These are phyloP conservation scores for Cadophora luteo-olivacea DNA, from an alignment of 2,329 filamentous ascomycete species.

Conservation along the genomic window DNA sequence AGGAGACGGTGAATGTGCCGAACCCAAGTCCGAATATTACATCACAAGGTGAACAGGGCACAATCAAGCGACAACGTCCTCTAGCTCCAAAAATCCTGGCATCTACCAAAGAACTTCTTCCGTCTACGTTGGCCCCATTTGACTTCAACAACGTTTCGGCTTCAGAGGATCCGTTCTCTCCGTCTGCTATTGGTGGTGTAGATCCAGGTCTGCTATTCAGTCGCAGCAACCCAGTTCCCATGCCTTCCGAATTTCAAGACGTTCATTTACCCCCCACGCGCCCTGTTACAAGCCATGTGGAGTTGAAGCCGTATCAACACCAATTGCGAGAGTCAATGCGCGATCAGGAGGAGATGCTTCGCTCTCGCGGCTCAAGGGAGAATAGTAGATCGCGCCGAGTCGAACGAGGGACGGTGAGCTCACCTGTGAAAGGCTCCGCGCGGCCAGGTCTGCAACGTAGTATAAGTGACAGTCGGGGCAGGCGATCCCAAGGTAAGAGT, in stretches of 20 bases:
- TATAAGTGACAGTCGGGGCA: conserved; percentile 41
- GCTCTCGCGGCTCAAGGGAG: conserved; percentile 38
- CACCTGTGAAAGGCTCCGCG: conserved; percentile 41
- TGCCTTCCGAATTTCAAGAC: conserved; percentile 38
- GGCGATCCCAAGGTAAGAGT: conserved; percentile 37
- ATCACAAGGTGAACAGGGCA: conserved; percentile 44
- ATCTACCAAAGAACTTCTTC: conserved; percentile 40
- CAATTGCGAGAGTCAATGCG: conserved; percentile 42
- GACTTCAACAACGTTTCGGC: conserved; percentile 48
- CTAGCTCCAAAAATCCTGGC: conserved; percentile 52
- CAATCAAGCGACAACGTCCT: conserved; percentile 51
- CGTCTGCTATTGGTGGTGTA: conserved; percentile 56
- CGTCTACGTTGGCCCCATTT: conserved; percentile 51
- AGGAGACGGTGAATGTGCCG: conserved; percentile 48
- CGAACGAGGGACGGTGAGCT: conserved; percentile 41
- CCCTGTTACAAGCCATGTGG: conserved; percentile 39
- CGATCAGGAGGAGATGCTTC: conserved; percentile 42
- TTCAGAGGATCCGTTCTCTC: conserved; percentile 58
- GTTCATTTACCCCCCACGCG: conserved; percentile 37
- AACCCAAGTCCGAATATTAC: conserved; percentile 18
- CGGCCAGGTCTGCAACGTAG: conserved; percentile 41
- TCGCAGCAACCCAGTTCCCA: conserved; percentile 42
- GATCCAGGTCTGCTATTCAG: conserved; percentile 66
- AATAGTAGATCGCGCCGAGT: conserved; percentile 32
- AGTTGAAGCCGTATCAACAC: conserved; percentile 43